Conservation (phyloP, 1,284 basidiomycete genomes). For the Moesziomyces globuligerus region DNA sequence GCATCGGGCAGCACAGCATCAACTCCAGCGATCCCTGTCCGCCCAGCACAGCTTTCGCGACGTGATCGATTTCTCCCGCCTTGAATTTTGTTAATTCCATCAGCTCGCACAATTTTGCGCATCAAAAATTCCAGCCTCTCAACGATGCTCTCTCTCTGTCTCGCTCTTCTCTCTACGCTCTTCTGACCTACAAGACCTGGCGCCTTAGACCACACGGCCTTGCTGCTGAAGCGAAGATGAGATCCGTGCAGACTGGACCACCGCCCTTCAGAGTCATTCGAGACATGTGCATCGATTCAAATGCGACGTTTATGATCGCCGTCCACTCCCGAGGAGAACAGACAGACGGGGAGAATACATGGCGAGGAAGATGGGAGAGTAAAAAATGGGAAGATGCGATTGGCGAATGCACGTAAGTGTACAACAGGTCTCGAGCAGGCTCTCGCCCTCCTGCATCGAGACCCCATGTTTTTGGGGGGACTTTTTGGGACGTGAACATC, state of each 20-base stretch:
- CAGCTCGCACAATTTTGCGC: conserved; percentile 8
- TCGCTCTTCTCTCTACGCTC: too few species aligned
- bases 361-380: conserved; percentile 11
- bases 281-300: conserved; percentile 41
- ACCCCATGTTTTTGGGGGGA: conserved; percentile 18
- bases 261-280: conserved; percentile 7
- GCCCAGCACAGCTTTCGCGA: conserved; percentile 1
- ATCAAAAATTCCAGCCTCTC: background rate
- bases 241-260: too few species aligned
- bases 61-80: conserved; percentile 23
- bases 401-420: conserved; percentile 39
- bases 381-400: conserved; percentile 1
- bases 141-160: too few species aligned
- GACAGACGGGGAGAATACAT: conserved; percentile 34
- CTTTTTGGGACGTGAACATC: background rate
- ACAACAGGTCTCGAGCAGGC: conserved; percentile 36
- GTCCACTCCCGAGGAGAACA: conserved; percentile 18
- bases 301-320: conserved; percentile 22
- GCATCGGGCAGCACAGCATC: background rate
- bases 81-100: conserved; percentile 7
- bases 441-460: conserved; percentile 43
- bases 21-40: too few species aligned
- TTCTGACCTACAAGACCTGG: too few species aligned
- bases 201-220: too few species aligned
- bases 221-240: too few species aligned